Evolutionary conservation across 2,329 filamentous ascomycete genomes (phyloP), one percentile per base, ranked within the genome.

Genomic region (Fusarium chuoi): DNA sequence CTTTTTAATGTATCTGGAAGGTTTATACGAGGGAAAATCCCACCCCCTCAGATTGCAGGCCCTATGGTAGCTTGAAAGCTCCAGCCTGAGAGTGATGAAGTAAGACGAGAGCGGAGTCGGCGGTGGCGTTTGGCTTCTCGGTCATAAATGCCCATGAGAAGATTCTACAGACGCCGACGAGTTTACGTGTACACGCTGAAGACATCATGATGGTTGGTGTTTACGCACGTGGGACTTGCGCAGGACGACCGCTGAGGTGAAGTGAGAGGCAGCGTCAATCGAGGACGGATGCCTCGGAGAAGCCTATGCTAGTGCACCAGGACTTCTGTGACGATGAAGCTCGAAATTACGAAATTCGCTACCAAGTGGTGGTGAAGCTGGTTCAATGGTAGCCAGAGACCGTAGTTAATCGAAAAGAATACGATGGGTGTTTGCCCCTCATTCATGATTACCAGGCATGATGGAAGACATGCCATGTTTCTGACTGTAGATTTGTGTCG

Each of bases 11-110:
- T 81, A 80, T 78, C 81, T 81, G 80, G 79, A 79, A 80, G 81
- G 80, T 83, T 79, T 79, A 79, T 77, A 79, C 58, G 74, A 81
- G 76, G 75, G 76, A 77, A 76, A 76, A 57, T 64, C 67, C 56
- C 65, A 71, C 60, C 71, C 75, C 70, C 65, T 71, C 71, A 69
- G 75, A 75, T 75, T 78, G 76, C 79, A 86, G 86, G 87, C 81
- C 85, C 83, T 85, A 85, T 89, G 88, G 87, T 89, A 87, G 88
- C 88, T 90, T 90, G 84, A 90, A 89, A 89, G 88, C 88, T 89
- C 88, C 88, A 89, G 87, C 87, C 87, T 87, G 81, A 76, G 71
- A 79, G 79, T 78, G 75, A 81, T 75, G 73, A 75, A 71, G 69
- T 68, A 68, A 76, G 64, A 68, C 71, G 51, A 75, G 70, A 68